A percentile compares a stretch with the other conserved stretches of the same genome.
These are phyloP conservation scores for Bassia scoparia DNA, from an alignment of 148 eudicot genomes.

Conservation along the genomic window DNA sequence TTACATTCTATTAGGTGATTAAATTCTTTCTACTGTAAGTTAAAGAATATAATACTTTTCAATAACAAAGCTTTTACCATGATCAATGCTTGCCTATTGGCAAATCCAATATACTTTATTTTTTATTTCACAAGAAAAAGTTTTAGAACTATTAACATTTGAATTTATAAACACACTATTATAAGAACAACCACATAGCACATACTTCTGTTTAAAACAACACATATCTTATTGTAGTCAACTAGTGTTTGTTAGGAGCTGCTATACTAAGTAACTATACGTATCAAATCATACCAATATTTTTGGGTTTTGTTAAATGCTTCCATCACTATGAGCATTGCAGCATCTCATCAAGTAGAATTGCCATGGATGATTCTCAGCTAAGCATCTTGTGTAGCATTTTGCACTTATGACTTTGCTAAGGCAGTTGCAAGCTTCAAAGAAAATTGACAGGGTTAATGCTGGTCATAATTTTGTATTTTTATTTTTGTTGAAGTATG, in stretches of 20 bases:
- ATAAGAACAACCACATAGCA: constrained; percentile 13
- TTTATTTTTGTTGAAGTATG: background rate
- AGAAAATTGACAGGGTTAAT: constrained; percentile 14
- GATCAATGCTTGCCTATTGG: background rate
- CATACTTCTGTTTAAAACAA: constrained; percentile 16
- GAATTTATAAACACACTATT: constrained; percentile 15
- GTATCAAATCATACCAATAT: constrained; percentile 26
- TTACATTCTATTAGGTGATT: background rate
- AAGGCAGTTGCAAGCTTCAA: constrained; percentile 54
- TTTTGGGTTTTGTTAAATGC: constrained; percentile 12
- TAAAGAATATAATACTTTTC: background rate
- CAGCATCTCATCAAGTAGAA: constrained; percentile 2
- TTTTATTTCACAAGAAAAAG: constrained; percentile 13
- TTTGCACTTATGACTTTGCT: constrained; percentile 16
- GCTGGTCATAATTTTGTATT: background rate
- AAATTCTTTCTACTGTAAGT: background rate
- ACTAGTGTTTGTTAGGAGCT: constrained; percentile 12
- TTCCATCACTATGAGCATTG: constrained; percentile 3
- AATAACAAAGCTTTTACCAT: background rate
- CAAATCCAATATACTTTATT: background rate
- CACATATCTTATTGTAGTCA: constrained; percentile 13
- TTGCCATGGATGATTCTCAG: background rate
- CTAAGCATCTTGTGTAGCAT: constrained; percentile 19
- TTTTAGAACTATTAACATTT: constrained; percentile 8
- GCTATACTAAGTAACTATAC: constrained; percentile 15